Percentiles rank a stretch among this genome's conserved stretches.
Evolutionary conservation across 2,329 filamentous ascomycete genomes (phyloP).

Genomic region (Trichoderma brevicompactum): DNA sequence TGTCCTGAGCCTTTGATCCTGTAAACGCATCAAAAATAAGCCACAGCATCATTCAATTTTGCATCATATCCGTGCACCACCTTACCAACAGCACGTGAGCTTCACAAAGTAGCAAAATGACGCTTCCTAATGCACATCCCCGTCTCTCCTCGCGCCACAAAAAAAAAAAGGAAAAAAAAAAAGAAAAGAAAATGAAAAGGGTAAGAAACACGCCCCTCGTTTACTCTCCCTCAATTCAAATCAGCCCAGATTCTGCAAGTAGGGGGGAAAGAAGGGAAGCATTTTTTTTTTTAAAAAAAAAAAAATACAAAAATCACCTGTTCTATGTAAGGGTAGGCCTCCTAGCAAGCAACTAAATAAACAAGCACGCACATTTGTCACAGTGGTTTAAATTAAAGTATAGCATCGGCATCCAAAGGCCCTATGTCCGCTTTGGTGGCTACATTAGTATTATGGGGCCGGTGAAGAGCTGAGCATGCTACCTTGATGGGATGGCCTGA

Average conservation of each 20-base stretch:
- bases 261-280: not conserved
- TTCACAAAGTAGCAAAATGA: not conserved
- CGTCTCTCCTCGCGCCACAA: not conserved
- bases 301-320: not conserved
- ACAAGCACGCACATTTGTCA: constrained; percentile 4
- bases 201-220: not conserved
- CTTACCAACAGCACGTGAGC: not conserved
- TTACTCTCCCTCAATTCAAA: not conserved
- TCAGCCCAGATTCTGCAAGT: not conserved
- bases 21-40: not conserved
- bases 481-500: constrained; percentile 6
- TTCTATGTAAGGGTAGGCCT: not conserved
- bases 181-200: not conserved
- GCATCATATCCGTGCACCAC: constrained; percentile 11
- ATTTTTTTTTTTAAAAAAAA: too few relatives aligned
- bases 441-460: constrained; percentile 12
- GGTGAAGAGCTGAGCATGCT: constrained; percentile 16
- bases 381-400: not conserved
- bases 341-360: not conserved
- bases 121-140: constrained; percentile 10
- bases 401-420: not conserved
- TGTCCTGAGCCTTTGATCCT: not conserved
- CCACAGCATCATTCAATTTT: constrained; percentile 5
- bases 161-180: not conserved
- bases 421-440: not conserved